Evolutionary conservation across 1,139 yeast genomes (phyloP).

Genomic region (Pichia sp.): DNA sequence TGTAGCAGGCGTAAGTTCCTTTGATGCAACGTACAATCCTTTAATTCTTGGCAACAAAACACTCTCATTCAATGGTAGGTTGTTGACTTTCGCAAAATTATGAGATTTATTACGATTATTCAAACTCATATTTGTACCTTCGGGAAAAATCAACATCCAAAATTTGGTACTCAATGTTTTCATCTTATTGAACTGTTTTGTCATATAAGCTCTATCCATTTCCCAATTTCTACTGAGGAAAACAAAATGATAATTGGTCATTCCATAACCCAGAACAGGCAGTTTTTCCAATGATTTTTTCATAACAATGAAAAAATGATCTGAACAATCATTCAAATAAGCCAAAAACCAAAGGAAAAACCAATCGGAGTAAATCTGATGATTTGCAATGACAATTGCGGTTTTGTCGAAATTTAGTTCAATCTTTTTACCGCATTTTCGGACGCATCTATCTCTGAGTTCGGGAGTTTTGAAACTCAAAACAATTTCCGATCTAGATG

Average conservation of each 20-base stretch:
- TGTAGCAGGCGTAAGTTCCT: constrained; percentile 43
- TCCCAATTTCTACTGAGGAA: constrained; percentile 85
- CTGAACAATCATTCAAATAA: constrained; percentile 57
- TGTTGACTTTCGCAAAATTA: constrained; percentile 41
- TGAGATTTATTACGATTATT: constrained; percentile 54
- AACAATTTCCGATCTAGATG: constrained; percentile 35
- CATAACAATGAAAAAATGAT: constrained; percentile 62
- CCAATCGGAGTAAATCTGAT: constrained; percentile 96
- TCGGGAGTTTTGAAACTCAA: constrained; percentile 33
- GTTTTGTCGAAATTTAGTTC: constrained; percentile 33
- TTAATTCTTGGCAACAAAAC: constrained; percentile 73
- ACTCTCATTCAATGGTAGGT: constrained; percentile 34
- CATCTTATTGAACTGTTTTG: constrained; percentile 40
- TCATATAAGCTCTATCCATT: constrained; percentile 53
- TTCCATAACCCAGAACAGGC: constrained; percentile 83
- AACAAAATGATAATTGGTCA: constrained; percentile 71
- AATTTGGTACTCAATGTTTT: constrained; percentile 23
- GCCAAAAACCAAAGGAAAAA: constrained; percentile 83
- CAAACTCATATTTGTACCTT: constrained; percentile 81
- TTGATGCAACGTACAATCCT: constrained; percentile 65
- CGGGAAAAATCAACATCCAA: constrained; percentile 74
- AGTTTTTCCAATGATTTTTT: constrained; percentile 67
- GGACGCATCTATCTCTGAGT: constrained; percentile 14
- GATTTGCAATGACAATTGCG: constrained; percentile 70
- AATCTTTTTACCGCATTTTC: constrained; percentile 12